Percentiles rank a stretch among this genome's conserved stretches.
Conservation (phyloP, 2,329 filamentous ascomycete genomes). For the Thelonectria discophora region DNA sequence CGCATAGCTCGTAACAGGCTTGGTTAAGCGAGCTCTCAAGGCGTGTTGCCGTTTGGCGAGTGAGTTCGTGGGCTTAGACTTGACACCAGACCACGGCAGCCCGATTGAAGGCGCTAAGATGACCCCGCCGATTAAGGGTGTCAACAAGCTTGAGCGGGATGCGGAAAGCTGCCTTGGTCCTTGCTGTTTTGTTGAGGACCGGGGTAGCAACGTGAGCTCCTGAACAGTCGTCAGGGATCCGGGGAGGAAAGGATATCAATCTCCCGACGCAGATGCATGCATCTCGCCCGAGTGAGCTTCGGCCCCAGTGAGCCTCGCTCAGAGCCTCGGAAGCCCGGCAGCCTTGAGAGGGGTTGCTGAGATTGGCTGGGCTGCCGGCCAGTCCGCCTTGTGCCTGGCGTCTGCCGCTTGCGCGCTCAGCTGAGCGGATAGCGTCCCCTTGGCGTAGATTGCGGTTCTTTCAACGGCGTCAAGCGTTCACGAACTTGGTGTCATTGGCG, state of each 20-base stretch:
- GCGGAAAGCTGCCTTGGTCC: slow-evolving; percentile 2
- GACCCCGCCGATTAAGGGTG: neutral
- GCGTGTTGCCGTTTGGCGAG: neutral
- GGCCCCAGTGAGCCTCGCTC: slow-evolving; percentile 2
- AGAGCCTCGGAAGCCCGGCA: slow-evolving; percentile 18
- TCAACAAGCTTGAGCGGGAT: neutral
- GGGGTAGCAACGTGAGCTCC: neutral
- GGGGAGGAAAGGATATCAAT: neutral
- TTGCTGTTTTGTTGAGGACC: neutral
- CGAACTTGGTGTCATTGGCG: slow-evolving; percentile 1
- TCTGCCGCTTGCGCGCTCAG: slow-evolving; percentile 25
- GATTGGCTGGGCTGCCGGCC: slow-evolving; percentile 11
- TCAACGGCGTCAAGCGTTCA: slow-evolving; percentile 13
- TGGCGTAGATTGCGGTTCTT: slow-evolving; percentile 23
- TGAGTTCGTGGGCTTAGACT: neutral
- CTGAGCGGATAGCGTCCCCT: slow-evolving; percentile 36
- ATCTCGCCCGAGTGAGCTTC: no score
- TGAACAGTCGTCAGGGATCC: neutral
- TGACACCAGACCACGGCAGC: neutral
- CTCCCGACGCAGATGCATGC: neutral
- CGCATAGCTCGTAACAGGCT: neutral
- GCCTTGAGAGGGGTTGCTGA: slow-evolving; percentile 1
- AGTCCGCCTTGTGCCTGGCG: slow-evolving; percentile 29
- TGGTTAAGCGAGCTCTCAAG: slow-evolving; percentile 14
- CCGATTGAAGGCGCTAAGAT: slow-evolving; percentile 8